Conservation (phyloP, 163 green algal species). For the Scenedesmus sp. region DNA sequence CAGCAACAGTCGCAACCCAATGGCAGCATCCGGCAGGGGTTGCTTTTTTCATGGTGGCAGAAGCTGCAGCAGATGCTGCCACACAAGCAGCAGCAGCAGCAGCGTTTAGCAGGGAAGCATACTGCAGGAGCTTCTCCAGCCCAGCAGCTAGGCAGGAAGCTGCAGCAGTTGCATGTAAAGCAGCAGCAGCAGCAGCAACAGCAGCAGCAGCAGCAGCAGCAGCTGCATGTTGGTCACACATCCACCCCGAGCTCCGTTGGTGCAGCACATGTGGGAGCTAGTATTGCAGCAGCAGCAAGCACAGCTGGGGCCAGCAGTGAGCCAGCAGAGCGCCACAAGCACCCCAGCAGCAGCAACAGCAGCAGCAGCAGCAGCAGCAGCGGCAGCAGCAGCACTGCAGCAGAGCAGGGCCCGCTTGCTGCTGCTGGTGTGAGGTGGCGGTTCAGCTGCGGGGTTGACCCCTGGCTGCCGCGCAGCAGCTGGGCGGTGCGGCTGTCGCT, state of each 20-base stretch:
- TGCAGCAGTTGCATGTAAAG: background rate
- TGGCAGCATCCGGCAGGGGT: background rate
- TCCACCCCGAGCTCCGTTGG: background rate
- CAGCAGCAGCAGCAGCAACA: background rate
- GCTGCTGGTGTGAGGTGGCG: background rate
- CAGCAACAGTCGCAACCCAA: background rate
- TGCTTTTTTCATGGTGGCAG: background rate
- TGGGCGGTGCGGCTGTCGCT: background rate
- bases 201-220: slow-evolving; percentile 30
- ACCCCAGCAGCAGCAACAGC: background rate
- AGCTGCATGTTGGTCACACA: background rate
- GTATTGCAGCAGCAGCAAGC: slow-evolving; percentile 30
- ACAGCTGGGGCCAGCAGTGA: background rate
- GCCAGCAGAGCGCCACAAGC: background rate
- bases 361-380: slow-evolving; percentile 7
- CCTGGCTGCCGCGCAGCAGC: background rate
- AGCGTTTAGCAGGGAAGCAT: background rate
- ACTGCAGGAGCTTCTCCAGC: background rate
- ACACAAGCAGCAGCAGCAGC: background rate
- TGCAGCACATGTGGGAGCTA: background rate
- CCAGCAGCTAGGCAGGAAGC: background rate
- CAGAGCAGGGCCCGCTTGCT: background rate
- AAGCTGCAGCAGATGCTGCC: background rate
- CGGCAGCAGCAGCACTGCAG: background rate
- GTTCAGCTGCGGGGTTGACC: background rate